Base-by-base conservation (phyloP, 208 protist genomes). In the Crithidia acanthocephali region DNA sequence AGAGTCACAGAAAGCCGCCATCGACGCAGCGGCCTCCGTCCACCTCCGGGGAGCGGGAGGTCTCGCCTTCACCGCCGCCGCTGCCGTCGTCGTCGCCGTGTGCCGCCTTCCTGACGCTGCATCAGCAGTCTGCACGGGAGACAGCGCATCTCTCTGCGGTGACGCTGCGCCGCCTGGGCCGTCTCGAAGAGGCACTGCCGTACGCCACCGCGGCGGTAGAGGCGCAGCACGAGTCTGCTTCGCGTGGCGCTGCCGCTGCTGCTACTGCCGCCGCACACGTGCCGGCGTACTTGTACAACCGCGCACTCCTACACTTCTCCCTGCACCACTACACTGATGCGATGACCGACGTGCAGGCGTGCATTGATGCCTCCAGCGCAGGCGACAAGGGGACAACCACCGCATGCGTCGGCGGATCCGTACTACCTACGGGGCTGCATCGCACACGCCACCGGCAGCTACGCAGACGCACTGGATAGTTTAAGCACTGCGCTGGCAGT, bases 401-500 rank as follows among this genome's bases (percentile, higher is more conserved):
- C 33, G 28, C 37, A n/a, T 11, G 61, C 47, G 33, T 35, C 79
- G 0, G 84, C 69, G 3, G 82, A 95, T 37, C 76, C 89, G n/a
- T 90, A 86, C 66, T 98, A 96, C 69, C 69, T 95, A 2, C 64
- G 84, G 20, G 95, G 76, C 13, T 86, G 91, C n/a, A 85, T 89
- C n/a, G 65, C 83, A 30, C 94, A 98, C 63, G 78, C 85, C 4
- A 47, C 87, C 8, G 81, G 73, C 4, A 27, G 66, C 4, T 87
- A 88, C 63, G 23, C 72, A 0, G 85, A 82, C 13, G 89, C 90
- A 10, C 64, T 85, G 2, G 68, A 79, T 2, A 84, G 88, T 61
- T 81, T 97, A 15, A 76, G 93, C 10, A 44, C 45, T 50, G 90
- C 95, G 2, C 57, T 74, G 16, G 45, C 73, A 15, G 35, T 84